A percentile compares a stretch with the other conserved stretches of the same genome.
Evolutionary conservation across 1,284 basidiomycete species (phyloP).

Genomic region (Malassezia equina): DNA sequence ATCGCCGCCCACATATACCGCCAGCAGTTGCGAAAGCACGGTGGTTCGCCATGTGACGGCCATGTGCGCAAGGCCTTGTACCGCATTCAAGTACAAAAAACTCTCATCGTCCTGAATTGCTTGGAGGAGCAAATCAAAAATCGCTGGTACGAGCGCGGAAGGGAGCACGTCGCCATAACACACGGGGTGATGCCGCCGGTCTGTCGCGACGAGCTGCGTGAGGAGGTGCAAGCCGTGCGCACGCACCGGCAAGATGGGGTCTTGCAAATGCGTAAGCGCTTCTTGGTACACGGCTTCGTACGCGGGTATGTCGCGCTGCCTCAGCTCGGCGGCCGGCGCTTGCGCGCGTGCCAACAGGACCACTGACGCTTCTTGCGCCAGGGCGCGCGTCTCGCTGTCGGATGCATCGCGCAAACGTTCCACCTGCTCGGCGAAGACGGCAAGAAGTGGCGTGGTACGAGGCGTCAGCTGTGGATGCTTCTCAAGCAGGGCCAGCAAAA

Average conservation of each 20-base stretch:
- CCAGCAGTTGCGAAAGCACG: conserved; percentile 24
- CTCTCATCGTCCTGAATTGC: conserved; percentile 83
- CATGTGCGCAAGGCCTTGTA: conserved; percentile 67
- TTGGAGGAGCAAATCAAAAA: conserved; percentile 76
- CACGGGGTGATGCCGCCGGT: background rate
- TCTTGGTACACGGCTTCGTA: conserved; percentile 59
- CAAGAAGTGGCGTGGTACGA: conserved; percentile 26
- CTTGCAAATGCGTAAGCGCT: conserved; percentile 75
- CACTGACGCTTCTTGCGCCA: conserved; percentile 67
- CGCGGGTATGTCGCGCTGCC: background rate
- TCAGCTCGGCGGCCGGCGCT: background rate
- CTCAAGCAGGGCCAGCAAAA: conserved; percentile 41
- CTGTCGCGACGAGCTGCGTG: conserved; percentile 28
- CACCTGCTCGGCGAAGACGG: conserved; percentile 30
- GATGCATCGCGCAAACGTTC: conserved; percentile 22
- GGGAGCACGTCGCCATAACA: conserved; percentile 20
- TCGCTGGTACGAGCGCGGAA: conserved; percentile 60
- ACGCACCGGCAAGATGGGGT: conserved; percentile 85
- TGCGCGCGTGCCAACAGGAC: conserved; percentile 63
- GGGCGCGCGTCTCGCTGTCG: conserved; percentile 50
- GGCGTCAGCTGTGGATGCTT: conserved; percentile 21
- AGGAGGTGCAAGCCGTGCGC: conserved; percentile 62
- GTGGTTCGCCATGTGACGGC: conserved; percentile 20
- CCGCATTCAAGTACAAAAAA: conserved; percentile 85
- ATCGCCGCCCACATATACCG: conserved; percentile 30